phyloP scores from a whole-genome alignment of 2,329 filamentous ascomycete genomes.

The Eutypella sp. region DNA sequence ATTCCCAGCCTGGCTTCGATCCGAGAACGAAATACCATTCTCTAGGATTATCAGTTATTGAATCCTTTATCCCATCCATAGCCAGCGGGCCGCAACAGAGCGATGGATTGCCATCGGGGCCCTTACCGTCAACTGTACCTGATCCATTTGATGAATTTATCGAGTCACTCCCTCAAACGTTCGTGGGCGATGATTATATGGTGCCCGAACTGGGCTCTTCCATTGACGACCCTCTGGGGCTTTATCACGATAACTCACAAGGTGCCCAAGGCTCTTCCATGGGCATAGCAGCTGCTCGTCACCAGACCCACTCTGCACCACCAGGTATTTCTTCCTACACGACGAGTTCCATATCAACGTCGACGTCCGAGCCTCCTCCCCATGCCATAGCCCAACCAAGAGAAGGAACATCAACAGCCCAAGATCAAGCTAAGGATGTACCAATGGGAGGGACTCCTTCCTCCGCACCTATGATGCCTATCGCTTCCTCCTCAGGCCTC shows the following conservation, averaged over 20 bases:
- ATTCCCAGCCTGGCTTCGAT: constrained; percentile 28
- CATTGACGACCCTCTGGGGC: not conserved
- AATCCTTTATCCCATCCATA: constrained; percentile 30
- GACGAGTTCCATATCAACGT: not conserved
- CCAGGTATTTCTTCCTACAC: not conserved
- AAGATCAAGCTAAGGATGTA: too few relatives aligned
- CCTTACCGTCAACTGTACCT: constrained; percentile 10
- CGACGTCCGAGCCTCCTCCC: not conserved
- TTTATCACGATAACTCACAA: constrained; percentile 5
- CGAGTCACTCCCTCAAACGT: constrained; percentile 14
- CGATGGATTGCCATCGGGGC: too few relatives aligned
- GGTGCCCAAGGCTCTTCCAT: not conserved
- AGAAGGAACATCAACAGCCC: not conserved
- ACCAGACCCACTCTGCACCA: not conserved
- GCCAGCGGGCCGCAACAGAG: constrained; percentile 13
- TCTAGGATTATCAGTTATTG: constrained; percentile 36
- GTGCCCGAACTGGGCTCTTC: too few relatives aligned
- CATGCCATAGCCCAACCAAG: not conserved
- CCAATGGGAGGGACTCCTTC: not conserved
- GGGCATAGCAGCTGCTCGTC: constrained; percentile 1
- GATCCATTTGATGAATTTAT: constrained; percentile 18
- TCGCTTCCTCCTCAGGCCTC: not conserved
- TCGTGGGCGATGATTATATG: constrained; percentile 4
- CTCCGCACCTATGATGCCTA: not conserved
- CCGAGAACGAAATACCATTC: constrained; percentile 38